phyloP scores from a whole-genome alignment of 768 basidiomycete genomes.

The Russula ochroleuca region DNA sequence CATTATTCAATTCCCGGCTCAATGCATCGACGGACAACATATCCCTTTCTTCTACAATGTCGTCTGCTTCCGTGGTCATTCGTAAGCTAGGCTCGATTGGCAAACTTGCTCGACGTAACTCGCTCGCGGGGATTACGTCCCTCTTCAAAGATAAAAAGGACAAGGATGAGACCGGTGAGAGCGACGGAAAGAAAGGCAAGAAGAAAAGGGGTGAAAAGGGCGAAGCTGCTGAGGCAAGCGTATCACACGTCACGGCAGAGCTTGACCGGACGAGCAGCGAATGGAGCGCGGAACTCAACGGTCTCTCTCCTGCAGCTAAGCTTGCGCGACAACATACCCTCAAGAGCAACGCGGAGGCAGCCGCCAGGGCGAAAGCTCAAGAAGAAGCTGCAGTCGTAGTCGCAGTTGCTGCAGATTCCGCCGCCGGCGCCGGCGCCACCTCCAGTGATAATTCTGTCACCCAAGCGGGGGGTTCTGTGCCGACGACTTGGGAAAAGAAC shows the following conservation, averaged over 20 bases:
- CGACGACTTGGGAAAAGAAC: conserved; percentile 77
- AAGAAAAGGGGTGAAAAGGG: conserved; percentile 56
- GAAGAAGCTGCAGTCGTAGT: conserved; percentile 45
- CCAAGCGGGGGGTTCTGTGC: conserved; percentile 34
- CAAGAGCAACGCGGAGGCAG: conserved; percentile 78
- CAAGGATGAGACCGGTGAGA: conserved; percentile 40
- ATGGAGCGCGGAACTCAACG: conserved; percentile 53
- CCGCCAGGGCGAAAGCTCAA: conserved; percentile 57
- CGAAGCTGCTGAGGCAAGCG: conserved; percentile 59
- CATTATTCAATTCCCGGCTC: conserved; percentile 81
- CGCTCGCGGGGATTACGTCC: conserved; percentile 84
- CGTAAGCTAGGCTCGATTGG: conserved; percentile 91
- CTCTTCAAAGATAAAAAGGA: conserved; percentile 84
- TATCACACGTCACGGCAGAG: conserved; percentile 83
- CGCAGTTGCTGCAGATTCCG: conserved; percentile 24
- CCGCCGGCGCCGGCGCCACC: conserved; percentile 31
- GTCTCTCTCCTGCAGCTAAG: conserved; percentile 85
- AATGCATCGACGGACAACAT: conserved; percentile 94
- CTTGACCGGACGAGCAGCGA: conserved; percentile 69
- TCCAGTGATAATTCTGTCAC: conserved; percentile 23
- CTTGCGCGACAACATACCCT: conserved; percentile 89
- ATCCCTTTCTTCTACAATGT: conserved; percentile 90
- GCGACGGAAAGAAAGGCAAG: conserved; percentile 44
- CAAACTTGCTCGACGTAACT: conserved; percentile 83
- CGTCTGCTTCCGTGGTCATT: conserved; percentile 93